A percentile compares a stretch with the other conserved stretches of the same genome.
These are phyloP conservation scores for Mytilinidion resinicola DNA, from an alignment of 495 filamentous ascomycete species.

Conservation along the genomic window DNA sequence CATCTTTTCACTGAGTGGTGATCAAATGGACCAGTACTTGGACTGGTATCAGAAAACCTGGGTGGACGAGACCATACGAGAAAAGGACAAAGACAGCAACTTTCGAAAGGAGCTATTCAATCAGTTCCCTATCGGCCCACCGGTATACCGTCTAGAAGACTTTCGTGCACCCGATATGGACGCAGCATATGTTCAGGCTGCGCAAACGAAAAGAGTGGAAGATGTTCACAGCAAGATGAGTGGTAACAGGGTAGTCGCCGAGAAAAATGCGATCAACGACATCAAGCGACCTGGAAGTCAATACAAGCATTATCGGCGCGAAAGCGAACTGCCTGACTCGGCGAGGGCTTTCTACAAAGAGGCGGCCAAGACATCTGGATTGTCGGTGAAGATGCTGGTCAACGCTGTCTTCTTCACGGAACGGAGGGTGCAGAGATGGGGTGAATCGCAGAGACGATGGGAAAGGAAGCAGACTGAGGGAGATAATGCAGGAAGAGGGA, in stretches of 20 bases:
- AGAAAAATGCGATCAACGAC: slow-evolving; percentile 21
- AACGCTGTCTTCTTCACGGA: slow-evolving; percentile 46
- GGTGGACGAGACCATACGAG: slow-evolving; percentile 36
- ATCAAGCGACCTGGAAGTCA: slow-evolving; percentile 46
- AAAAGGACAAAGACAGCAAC: slow-evolving; percentile 18
- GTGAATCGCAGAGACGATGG: slow-evolving; percentile 32
- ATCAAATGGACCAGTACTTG: slow-evolving; percentile 74
- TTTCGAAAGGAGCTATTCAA: slow-evolving; percentile 41
- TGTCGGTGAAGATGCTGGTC: slow-evolving; percentile 45
- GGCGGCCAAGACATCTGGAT: slow-evolving; percentile 46
- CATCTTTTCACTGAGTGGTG: slow-evolving; percentile 58
- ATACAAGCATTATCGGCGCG: slow-evolving; percentile 52
- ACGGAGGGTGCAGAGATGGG: slow-evolving; percentile 39
- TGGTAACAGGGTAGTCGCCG: slow-evolving; percentile 13
- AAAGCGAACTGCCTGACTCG: slow-evolving; percentile 49
- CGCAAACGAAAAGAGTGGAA: slow-evolving; percentile 33
- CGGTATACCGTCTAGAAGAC: background rate
- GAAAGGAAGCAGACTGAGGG: slow-evolving; percentile 32
- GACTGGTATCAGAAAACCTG: slow-evolving; percentile 82
- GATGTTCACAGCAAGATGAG: slow-evolving; percentile 38
- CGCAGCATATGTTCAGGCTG: slow-evolving; percentile 8
- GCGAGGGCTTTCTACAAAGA: slow-evolving; percentile 51
- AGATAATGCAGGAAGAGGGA: slow-evolving; percentile 26
- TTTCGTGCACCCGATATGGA: background rate
- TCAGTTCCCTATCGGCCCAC: slow-evolving; percentile 45